A percentile compares a stretch with the other conserved stretches of the same genome.
Evolutionary conservation across 2,329 filamentous ascomycete genomes (phyloP).

Genomic region (Scedosporium apiospermum): DNA sequence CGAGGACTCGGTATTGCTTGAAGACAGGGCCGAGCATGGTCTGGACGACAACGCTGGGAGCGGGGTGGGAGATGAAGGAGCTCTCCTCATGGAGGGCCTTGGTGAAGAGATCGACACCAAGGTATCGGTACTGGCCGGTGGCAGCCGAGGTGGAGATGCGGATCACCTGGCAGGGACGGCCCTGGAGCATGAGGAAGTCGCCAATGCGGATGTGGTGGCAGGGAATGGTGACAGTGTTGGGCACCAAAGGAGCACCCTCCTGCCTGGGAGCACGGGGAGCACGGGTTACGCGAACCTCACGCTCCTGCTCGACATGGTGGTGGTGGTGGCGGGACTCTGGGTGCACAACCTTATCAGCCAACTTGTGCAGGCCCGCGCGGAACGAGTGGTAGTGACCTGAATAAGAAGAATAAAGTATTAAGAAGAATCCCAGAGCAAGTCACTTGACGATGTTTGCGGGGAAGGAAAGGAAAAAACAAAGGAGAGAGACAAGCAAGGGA

Average conservation of each 20-base stretch:
- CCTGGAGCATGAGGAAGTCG: slow-evolving; percentile 97
- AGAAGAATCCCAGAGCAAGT: slow-evolving; percentile 1
- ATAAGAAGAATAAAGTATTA: neutral
- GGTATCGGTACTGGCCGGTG: slow-evolving; percentile 98
- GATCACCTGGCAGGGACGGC: slow-evolving; percentile 98
- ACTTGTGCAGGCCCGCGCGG: slow-evolving; percentile 46
- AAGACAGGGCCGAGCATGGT: slow-evolving; percentile 99
- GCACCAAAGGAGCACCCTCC: slow-evolving; percentile 27
- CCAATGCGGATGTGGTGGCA: slow-evolving; percentile 99
- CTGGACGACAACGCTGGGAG: slow-evolving; percentile 93
- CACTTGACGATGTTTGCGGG: neutral
- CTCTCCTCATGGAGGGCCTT: slow-evolving; percentile 99
- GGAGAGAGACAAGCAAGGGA: neutral
- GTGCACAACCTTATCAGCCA: slow-evolving; percentile 45
- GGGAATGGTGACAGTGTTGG: slow-evolving; percentile 93
- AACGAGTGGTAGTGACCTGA: slow-evolving; percentile 51
- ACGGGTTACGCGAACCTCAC: slow-evolving; percentile 28
- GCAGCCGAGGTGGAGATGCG: slow-evolving; percentile 96
- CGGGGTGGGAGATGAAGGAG: slow-evolving; percentile 93
- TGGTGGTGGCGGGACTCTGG: slow-evolving; percentile 37
- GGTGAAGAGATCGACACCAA: slow-evolving; percentile 99
- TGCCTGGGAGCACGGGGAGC: slow-evolving; percentile 20
- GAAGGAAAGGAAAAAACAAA: slow-evolving; percentile 2
- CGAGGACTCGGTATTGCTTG: slow-evolving; percentile 99
- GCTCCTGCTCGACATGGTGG: slow-evolving; percentile 33